Evolutionary conservation across 2,329 filamentous ascomycete genomes (phyloP).

Genomic region (Stenocarpella maydis): DNA sequence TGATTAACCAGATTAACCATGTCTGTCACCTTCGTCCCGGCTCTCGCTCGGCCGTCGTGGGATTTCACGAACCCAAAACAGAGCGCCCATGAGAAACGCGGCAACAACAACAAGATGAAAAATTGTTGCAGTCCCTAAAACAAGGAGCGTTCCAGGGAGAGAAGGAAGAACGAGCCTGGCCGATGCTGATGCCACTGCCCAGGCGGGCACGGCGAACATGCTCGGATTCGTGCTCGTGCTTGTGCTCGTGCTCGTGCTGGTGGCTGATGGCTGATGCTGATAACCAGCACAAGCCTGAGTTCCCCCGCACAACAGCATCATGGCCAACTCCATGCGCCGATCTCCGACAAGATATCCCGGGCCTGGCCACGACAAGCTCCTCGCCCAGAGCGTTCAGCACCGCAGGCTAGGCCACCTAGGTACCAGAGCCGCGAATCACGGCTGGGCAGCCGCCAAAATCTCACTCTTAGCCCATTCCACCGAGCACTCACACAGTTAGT

Average conservation of each 20-base stretch:
- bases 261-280: constrained; percentile 1
- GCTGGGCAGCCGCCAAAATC: constrained; percentile 10
- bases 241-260: no score
- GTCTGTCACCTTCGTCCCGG: neutral
- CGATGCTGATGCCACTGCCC: neutral
- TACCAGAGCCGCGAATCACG: neutral
- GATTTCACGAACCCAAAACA: neutral
- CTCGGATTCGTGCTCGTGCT: no score
- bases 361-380: constrained; percentile 7
- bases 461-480: neutral
- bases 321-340: constrained; percentile 15
- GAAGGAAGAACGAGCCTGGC: constrained; percentile 19
- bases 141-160: constrained; percentile 11
- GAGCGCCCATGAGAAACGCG: neutral
- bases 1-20: neutral
- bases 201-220: neutral
- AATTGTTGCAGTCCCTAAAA: neutral
- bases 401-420: neutral
- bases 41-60: neutral
- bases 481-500: neutral
- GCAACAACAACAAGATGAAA: neutral
- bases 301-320: constrained; percentile 7
- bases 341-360: neutral
- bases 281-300: constrained; percentile 1
- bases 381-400: neutral